Base-by-base conservation (phyloP, 768 basidiomycete genomes). In the Piloderma croceum region DNA sequence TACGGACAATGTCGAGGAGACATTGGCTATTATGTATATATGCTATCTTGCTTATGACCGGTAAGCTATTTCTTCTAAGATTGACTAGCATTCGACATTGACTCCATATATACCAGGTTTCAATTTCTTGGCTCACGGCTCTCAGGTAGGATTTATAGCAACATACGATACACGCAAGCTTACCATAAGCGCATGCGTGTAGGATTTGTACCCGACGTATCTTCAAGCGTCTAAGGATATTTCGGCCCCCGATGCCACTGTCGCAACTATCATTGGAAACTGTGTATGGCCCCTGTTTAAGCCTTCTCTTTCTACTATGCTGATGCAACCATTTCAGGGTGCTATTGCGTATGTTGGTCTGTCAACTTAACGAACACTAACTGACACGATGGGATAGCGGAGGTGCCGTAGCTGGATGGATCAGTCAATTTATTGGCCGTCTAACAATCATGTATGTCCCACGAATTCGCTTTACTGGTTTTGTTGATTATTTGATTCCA, bases 11-110 rank as follows among this genome's bases (percentile, higher is more conserved):
- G 89, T 63, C 93, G 22, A 87, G 76, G 65, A 60, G 52, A 10
- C 88, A 96, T 55, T 94, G 90, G 90, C 48, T 79, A 10, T 56
- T 86, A 23, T 90, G 85, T 56, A 78, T 92, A 36, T 93, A 92
- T 52, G 84, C 85, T 1, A 73, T 92, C 17, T 63, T 90, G 35
- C 72, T 92, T 41, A 88, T 91, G 85, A 79, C 81, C 2, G 73
- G 73, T 70, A 42, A 6, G 63, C 39, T 33, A 38, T 42, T 9
- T 29, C n/a, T n/a, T n/a, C n/a, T n/a, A 15, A 9, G 27, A 15
- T 29, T 9, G 10, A 29, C 15, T 29, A 9, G 15, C 27, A 9
- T 15, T 29, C 15, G 27, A 29, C 15, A 29, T 29, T 29, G 27
- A 29, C 27, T 29, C 15, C 15, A 9, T 29, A n/a, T n/a, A 17